Conservation (phyloP, 2,329 filamentous ascomycete species). For the Xylaria polymorpha region DNA sequence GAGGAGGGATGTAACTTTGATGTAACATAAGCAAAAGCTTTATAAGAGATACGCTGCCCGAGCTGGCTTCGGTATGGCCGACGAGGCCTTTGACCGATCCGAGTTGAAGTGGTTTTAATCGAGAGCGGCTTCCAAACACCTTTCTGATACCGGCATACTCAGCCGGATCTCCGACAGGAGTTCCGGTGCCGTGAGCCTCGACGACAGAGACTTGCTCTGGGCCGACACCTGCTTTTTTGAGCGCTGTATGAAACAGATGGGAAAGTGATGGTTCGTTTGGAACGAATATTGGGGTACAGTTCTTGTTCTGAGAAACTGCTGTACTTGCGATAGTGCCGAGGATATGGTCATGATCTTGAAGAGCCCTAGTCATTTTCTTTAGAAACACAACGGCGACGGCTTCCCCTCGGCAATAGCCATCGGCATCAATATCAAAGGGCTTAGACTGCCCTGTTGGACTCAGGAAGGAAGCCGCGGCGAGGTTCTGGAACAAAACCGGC, state of each 20-base stretch:
- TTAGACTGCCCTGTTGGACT: constrained; percentile 46
- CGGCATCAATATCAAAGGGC: constrained; percentile 55
- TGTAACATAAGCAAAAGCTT: constrained; percentile 50
- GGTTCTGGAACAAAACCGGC: constrained; percentile 39
- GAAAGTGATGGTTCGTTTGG: constrained; percentile 51
- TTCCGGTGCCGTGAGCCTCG: constrained; percentile 60
- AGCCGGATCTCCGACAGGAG: constrained; percentile 53
- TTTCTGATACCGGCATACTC: constrained; percentile 46
- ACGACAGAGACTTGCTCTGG: constrained; percentile 48
- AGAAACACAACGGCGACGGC: constrained; percentile 58
- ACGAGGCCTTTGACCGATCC: constrained; percentile 12
- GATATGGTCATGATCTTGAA: constrained; percentile 60
- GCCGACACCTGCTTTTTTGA: constrained; percentile 41
- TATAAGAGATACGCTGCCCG: constrained; percentile 33
- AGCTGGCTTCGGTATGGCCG: neutral
- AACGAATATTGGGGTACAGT: constrained; percentile 54
- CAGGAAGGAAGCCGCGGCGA: constrained; percentile 45
- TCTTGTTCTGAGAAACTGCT: constrained; percentile 56
- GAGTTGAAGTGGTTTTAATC: neutral
- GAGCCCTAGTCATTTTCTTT: constrained; percentile 59
- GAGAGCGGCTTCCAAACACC: constrained; percentile 45
- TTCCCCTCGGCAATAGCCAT: constrained; percentile 67
- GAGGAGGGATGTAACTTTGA: constrained; percentile 46
- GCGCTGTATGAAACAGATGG: constrained; percentile 47
- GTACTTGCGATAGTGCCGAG: constrained; percentile 54